These are phyloP conservation scores for Pterulicium gracile DNA, from an alignment of 1,284 basidiomycete species.

Conservation along the genomic window DNA sequence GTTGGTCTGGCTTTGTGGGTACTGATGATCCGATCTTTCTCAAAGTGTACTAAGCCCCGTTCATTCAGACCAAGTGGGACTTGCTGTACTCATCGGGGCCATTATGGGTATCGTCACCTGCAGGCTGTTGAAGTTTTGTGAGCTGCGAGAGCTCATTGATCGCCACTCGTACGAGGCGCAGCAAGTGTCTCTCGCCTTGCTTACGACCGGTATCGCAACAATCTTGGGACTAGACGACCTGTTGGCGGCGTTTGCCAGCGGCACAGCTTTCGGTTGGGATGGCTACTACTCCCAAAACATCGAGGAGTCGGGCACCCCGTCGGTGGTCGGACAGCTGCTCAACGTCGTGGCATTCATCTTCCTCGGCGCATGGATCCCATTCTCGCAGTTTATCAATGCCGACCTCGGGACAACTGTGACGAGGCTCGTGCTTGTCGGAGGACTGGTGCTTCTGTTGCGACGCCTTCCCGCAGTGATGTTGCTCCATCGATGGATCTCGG, in stretches of 20 bases:
- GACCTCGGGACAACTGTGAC: constrained; percentile 47
- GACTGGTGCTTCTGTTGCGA: constrained; percentile 70
- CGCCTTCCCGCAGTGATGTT: constrained; percentile 78
- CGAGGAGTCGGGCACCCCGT: constrained; percentile 90
- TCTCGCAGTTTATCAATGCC: constrained; percentile 26
- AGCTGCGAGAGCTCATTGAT: constrained; percentile 85
- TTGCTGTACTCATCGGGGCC: constrained; percentile 76
- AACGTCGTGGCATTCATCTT: constrained; percentile 88
- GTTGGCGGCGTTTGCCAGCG: constrained; percentile 90
- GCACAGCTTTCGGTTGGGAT: constrained; percentile 97
- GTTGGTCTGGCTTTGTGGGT: constrained; percentile 74
- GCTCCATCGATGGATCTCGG: constrained; percentile 85
- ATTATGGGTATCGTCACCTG: constrained; percentile 77
- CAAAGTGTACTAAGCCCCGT: constrained; percentile 7
- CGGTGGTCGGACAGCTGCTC: constrained; percentile 90
- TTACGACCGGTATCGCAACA: constrained; percentile 78
- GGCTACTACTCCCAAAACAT: constrained; percentile 97
- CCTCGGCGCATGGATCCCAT: constrained; percentile 93
- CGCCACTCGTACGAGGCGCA: constrained; percentile 84
- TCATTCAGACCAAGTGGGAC: constrained; percentile 68
- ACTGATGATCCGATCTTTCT: constrained; percentile 6
- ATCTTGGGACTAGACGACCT: constrained; percentile 92
- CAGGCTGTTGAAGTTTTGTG: constrained; percentile 93
- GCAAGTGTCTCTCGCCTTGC: constrained; percentile 67
- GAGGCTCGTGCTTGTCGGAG: constrained; percentile 74